phyloP scores from a whole-genome alignment of 2,329 filamentous ascomycete species.

The Verticillium nonalfalfae region DNA sequence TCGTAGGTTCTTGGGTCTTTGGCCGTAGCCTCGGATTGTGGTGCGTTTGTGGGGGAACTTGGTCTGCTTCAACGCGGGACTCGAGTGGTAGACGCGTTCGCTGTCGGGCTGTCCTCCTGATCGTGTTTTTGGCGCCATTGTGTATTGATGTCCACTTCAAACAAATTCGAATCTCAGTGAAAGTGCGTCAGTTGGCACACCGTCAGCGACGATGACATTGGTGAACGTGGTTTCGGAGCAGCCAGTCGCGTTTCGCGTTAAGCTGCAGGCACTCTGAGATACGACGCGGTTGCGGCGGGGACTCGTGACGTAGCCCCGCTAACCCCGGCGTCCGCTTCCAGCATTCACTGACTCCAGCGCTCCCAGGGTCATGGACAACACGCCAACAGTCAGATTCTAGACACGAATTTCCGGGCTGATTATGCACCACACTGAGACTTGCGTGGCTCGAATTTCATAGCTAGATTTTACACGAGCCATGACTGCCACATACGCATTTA shows the following conservation, averaged over 20 bases:
- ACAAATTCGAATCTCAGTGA: background rate
- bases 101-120: constrained; percentile 28
- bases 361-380: too few species aligned
- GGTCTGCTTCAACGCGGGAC: constrained; percentile 28
- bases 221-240: background rate
- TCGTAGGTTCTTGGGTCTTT: constrained; percentile 6
- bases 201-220: background rate
- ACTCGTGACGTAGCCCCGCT: background rate
- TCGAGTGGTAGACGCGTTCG: constrained; percentile 30
- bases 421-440: too few species aligned
- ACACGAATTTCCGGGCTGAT: too few species aligned
- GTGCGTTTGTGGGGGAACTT: constrained; percentile 29
- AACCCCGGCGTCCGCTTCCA: background rate
- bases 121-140: constrained; percentile 30
- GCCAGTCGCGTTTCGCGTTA: background rate
- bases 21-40: constrained; percentile 26
- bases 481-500: too few species aligned
- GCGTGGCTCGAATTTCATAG: too few species aligned
- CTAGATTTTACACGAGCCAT: too few species aligned
- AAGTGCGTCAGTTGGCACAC: background rate
- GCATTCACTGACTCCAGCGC: too few species aligned
- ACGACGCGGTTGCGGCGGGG: background rate
- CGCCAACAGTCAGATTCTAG: too few species aligned
- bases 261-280: background rate
- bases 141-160: background rate